Conservation (phyloP, 1,284 basidiomycete genomes). For the Fomitopsis palustris region DNA sequence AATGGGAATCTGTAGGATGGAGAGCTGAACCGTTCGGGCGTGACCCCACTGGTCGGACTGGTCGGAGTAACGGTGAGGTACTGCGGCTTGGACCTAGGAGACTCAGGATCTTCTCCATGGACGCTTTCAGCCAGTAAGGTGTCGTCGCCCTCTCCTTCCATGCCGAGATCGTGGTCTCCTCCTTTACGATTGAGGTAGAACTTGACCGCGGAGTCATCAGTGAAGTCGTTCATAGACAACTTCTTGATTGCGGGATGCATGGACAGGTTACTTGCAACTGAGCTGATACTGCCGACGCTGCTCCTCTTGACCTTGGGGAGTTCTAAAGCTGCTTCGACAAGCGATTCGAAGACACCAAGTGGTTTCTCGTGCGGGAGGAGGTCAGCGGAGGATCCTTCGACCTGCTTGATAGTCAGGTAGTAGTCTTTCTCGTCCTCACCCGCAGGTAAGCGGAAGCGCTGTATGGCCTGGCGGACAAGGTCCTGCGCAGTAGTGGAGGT, state of each 20-base stretch:
- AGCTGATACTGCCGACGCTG: slow-evolving; percentile 91
- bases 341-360: slow-evolving; percentile 80
- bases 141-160: slow-evolving; percentile 45
- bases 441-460: slow-evolving; percentile 82
- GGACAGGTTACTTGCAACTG: slow-evolving; percentile 85
- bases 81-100: slow-evolving; percentile 27
- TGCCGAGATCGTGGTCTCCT: slow-evolving; percentile 30
- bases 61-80: slow-evolving; percentile 44
- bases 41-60: slow-evolving; percentile 39
- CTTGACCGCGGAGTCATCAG: slow-evolving; percentile 95
- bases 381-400: slow-evolving; percentile 80
- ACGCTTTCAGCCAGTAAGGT: slow-evolving; percentile 44
- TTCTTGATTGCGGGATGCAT: slow-evolving; percentile 93
- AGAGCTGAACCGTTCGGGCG: slow-evolving; percentile 72
- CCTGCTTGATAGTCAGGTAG: slow-evolving; percentile 89
- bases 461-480: slow-evolving; percentile 87
- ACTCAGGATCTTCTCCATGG: slow-evolving; percentile 24
- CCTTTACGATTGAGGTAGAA: slow-evolving; percentile 82
- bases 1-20: slow-evolving; percentile 82
- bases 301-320: slow-evolving; percentile 88
- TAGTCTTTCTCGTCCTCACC: slow-evolving; percentile 70
- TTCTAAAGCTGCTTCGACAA: slow-evolving; percentile 76
- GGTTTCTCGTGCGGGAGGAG: slow-evolving; percentile 76
- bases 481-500: slow-evolving; percentile 80
- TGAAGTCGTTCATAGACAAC: slow-evolving; percentile 94